phyloP scores from a whole-genome alignment of 371 early-diverging fungal species.

The Mortierella sp. region DNA sequence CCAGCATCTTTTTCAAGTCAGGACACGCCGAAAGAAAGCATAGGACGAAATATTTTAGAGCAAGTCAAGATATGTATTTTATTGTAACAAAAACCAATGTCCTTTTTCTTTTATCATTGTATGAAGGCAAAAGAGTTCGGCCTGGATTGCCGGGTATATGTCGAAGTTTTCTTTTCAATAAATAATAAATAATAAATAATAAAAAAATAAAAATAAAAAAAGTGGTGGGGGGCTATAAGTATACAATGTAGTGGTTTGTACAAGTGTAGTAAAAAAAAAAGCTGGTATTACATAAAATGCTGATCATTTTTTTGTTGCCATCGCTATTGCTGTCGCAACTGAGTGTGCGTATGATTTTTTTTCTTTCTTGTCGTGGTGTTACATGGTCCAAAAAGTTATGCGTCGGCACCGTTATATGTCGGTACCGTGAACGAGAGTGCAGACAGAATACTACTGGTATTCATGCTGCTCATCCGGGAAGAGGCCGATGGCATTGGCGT shows the following conservation, averaged over 20 bases:
- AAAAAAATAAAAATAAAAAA: background rate
- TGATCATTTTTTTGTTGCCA: background rate
- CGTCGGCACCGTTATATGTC: constrained; percentile 44
- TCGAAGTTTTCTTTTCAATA: background rate
- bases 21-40: too few species aligned
- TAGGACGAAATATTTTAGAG: too few species aligned
- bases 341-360: background rate
- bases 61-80: too few species aligned
- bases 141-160: background rate
- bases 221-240: background rate
- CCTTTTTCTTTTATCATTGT: too few species aligned
- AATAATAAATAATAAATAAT: background rate
- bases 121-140: background rate
- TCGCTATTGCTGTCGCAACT: background rate
- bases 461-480: constrained; percentile 53
- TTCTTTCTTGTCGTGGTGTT: background rate
- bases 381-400: constrained; percentile 7
- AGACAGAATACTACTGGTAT: constrained; percentile 43
- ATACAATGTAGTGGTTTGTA: constrained; percentile 3
- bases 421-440: constrained; percentile 53
- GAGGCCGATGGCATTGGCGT: constrained; percentile 36
- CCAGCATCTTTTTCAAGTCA: too few species aligned
- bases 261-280: constrained; percentile 1
- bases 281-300: background rate
- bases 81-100: too few species aligned